Evolutionary conservation across 2,329 filamentous ascomycete species (phyloP), one percentile per base, ranked within the genome.

Genomic region (Elsinoe perseae): DNA sequence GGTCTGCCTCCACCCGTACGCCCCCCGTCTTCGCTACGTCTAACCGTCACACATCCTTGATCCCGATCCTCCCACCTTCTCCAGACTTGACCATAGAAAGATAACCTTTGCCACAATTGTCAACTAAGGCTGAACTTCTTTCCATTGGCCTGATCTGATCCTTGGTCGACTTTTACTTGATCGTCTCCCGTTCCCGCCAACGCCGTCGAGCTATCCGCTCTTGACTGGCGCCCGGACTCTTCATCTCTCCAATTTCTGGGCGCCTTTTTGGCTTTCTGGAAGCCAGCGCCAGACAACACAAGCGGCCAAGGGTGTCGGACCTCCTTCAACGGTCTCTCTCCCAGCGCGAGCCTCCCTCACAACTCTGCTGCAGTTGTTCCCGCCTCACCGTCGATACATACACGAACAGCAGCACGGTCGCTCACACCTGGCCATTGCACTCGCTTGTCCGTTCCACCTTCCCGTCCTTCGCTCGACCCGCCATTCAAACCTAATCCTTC

Each of bases 381-480:
- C 43, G 3, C 28, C 18, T 52, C 48, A 52, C 48, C 48, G 48
- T 52, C 32, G 28, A 52, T 36, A 36, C 30, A 52, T 52, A 25
- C 30, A 36, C 28, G 28, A 52, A 34, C 48, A 38, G 16, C 28
- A 38, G 28, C 48, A 52, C 48, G 48, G 48, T 34, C 48, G 30
- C 48, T 25, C 30, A 36, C 48, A 52, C 27, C 48, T 52, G 28
- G 28, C 48, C 48, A 38, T 38, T 36, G 28, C 48, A 52, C 48
- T 52, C 48, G 48, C 48, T 52, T 52, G 48, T 52, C 30, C 30
- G 25, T 23, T 36, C 28, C 25, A 52, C 48, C 25, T 52, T 52
- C 48, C 48, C 48, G 48, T 52, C 48, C 32, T 25, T 52, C 48
- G 48, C 30, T 52, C 30, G 18, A 44, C 32, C 44, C 28, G 28